These are phyloP conservation scores for Lolium rigidum DNA, from an alignment of 176 grass and related monocot genomes.

Conservation along the genomic window DNA sequence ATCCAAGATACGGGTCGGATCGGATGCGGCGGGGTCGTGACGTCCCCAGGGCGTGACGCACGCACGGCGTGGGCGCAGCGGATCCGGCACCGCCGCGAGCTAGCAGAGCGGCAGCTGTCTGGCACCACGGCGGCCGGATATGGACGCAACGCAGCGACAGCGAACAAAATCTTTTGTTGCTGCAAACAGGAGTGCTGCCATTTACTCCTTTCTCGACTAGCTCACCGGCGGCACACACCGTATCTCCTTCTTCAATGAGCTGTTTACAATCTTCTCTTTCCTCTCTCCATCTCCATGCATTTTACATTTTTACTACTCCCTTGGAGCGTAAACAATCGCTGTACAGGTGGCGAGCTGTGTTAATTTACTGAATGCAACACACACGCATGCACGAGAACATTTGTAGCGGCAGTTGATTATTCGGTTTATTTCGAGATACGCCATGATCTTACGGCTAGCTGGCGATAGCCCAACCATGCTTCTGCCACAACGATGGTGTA, in stretches of 20 bases:
- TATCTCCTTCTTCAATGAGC: constrained; percentile 30
- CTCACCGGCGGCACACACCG: neutral
- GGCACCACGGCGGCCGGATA: neutral
- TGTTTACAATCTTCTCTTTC: neutral
- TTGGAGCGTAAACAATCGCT: neutral
- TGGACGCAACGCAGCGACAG: neutral
- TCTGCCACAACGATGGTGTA: neutral
- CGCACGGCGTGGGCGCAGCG: neutral
- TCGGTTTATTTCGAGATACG: neutral
- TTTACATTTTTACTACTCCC: no score
- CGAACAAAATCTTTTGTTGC: constrained; percentile 34
- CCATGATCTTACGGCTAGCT: neutral
- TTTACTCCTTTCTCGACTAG: constrained; percentile 33
- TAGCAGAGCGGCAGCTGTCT: neutral
- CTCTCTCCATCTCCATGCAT: no score
- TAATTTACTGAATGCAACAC: no score
- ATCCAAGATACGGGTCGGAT: constrained; percentile 47
- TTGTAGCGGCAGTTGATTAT: neutral
- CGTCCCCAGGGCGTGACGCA: neutral
- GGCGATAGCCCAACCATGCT: neutral
- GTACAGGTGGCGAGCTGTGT: neutral
- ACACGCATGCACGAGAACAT: neutral
- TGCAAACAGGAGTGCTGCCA: constrained; percentile 6
- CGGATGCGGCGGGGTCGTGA: constrained; percentile 25
- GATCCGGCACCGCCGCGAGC: neutral